Percentiles rank a stretch among this genome's conserved stretches.
These are phyloP conservation scores for Jaenimonas drosophilae DNA, from an alignment of 208 protist species.

Conservation along the genomic window DNA sequence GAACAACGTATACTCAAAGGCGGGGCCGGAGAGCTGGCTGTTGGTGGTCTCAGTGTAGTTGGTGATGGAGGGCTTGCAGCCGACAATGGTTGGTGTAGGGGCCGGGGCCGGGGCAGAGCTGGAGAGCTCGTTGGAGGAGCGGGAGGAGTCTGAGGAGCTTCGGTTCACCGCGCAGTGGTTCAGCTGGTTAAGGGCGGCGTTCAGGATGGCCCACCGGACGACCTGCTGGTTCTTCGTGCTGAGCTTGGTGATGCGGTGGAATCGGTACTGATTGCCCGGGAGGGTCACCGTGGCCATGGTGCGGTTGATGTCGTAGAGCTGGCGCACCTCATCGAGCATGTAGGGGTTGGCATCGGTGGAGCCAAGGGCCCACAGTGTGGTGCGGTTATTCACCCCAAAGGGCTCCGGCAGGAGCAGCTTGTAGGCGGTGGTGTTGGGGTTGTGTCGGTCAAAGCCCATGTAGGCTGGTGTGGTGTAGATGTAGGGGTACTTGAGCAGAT, in stretches of 20 bases:
- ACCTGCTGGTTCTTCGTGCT: slow-evolving; percentile 15
- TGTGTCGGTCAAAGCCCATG: slow-evolving; percentile 8
- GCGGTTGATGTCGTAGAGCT: slow-evolving; percentile 6
- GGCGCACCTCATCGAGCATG: slow-evolving; percentile 8
- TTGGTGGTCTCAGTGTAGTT: slow-evolving; percentile 27
- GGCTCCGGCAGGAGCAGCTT: slow-evolving; percentile 61
- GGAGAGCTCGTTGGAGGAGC: no score
- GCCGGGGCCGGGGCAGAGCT: no score
- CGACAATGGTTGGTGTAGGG: not conserved
- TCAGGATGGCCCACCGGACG: slow-evolving; percentile 5
- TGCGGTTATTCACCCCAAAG: slow-evolving; percentile 15
- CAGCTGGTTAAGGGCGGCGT: not conserved
- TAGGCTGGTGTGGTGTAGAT: slow-evolving; percentile 38
- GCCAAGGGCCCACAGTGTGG: slow-evolving; percentile 8
- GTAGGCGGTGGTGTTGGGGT: slow-evolving; percentile 31
- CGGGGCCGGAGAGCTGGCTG: slow-evolving; percentile 1
- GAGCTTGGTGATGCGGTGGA: slow-evolving; percentile 20
- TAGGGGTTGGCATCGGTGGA: slow-evolving; percentile 3
- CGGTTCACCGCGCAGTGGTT: not conserved
- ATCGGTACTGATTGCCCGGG: slow-evolving; percentile 6
- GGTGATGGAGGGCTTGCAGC: slow-evolving; percentile 13
- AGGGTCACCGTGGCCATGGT: not conserved
- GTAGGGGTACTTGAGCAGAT: slow-evolving; percentile 21
- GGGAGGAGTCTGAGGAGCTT: not conserved
- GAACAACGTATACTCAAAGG: slow-evolving; percentile 26